A percentile compares a stretch with the other conserved stretches of the same genome.
These are phyloP conservation scores for Tillandsia leiboldiana DNA, from an alignment of 176 grass and related monocot species.

Conservation along the genomic window DNA sequence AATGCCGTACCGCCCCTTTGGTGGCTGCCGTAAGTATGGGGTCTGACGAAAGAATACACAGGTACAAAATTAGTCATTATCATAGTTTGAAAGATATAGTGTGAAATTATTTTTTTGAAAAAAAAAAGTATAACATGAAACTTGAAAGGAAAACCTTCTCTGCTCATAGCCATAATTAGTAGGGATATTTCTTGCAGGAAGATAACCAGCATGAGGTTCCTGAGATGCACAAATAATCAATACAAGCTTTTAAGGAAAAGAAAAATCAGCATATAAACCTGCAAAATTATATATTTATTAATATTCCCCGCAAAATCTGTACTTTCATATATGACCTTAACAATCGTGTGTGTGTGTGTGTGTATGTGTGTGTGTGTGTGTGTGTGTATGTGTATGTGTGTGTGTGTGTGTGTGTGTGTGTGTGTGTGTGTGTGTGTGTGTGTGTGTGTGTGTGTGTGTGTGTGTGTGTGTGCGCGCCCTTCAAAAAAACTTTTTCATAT, in stretches of 20 bases:
- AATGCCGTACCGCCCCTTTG: constrained; percentile 23
- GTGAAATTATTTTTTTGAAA: not conserved
- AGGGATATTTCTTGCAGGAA: constrained; percentile 26
- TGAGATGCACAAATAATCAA: constrained; percentile 24
- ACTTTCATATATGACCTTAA: no score
- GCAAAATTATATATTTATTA: not conserved
- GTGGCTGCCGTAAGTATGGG: constrained; percentile 17
- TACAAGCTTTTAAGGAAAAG: constrained; percentile 3
- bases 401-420: no score
- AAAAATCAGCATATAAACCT: not conserved
- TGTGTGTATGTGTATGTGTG: no score
- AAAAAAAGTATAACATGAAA: not conserved
- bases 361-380: no score
- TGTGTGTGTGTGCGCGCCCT: no score
- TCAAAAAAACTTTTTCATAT: no score
- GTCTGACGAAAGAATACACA: constrained; percentile 33
- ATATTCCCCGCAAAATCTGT: not conserved
- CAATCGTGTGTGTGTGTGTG: no score
- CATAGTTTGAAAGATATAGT: not conserved
- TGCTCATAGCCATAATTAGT: constrained; percentile 29
- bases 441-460: no score
- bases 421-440: no score
- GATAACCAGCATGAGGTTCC: constrained; percentile 65
- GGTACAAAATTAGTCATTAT: constrained; percentile 9
- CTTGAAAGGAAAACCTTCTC: constrained; percentile 18